Conservation (phyloP, 495 filamentous ascomycete species). For the Penicillium antarcticum region DNA sequence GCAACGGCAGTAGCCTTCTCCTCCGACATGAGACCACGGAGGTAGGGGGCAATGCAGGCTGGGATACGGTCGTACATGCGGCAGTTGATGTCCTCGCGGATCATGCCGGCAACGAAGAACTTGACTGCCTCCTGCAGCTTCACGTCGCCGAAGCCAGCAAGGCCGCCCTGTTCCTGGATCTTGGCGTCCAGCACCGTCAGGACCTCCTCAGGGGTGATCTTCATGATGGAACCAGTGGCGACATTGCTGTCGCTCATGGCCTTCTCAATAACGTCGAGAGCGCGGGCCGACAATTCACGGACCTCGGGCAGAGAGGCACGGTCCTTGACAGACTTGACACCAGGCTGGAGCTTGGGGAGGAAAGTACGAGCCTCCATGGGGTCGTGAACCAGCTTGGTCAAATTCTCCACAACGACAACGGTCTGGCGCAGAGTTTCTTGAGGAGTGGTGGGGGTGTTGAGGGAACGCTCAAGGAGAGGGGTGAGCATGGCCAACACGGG, state of each 20-base stretch:
- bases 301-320: conserved; percentile 93
- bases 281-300: conserved; percentile 80
- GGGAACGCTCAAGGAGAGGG: conserved; percentile 86
- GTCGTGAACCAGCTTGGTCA: conserved; percentile 98
- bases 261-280: conserved; percentile 84
- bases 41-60: conserved; percentile 64
- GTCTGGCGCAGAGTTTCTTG: conserved; percentile 96
- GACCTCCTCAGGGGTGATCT: conserved; percentile 74
- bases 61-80: conserved; percentile 72
- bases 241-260: conserved; percentile 74
- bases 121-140: conserved; percentile 66
- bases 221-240: conserved; percentile 57
- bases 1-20: conserved; percentile 58
- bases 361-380: conserved; percentile 94
- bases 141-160: conserved; percentile 54
- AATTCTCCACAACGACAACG: conserved; percentile 95
- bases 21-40: conserved; percentile 64
- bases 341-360: conserved; percentile 91
- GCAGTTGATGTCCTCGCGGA: conserved; percentile 84
- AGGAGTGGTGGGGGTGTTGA: conserved; percentile 83
- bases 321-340: conserved; percentile 83
- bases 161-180: conserved; percentile 64
- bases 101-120: conserved; percentile 78
- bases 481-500: conserved; percentile 96
- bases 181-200: conserved; percentile 68